These are phyloP conservation scores for Chimonanthus salicifolius DNA, from an alignment of 164 flowering plant genomes.

Conservation along the genomic window DNA sequence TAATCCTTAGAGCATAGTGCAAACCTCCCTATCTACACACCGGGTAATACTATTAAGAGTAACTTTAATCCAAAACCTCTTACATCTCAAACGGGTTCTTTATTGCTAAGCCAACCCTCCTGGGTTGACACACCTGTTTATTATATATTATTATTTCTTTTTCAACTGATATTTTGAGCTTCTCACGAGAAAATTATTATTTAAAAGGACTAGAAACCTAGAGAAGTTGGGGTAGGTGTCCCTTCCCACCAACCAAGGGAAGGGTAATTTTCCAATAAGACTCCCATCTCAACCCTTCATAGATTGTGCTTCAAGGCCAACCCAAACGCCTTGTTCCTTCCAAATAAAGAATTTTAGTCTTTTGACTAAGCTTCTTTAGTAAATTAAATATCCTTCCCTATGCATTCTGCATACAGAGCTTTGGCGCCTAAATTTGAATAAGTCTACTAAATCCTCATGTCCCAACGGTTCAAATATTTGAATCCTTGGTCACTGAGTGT, in stretches of 20 bases:
- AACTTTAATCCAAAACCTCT: no score
- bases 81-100: no score
- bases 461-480: slow-evolving; percentile 3
- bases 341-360: slow-evolving; percentile 5
- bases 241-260: neutral
- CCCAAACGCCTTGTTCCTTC: slow-evolving; percentile 7
- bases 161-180: neutral
- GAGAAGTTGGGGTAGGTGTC: slow-evolving; percentile 9
- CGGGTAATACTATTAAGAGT: no score
- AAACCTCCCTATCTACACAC: no score
- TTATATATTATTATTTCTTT: no score
- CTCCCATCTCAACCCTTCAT: neutral
- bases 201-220: neutral
- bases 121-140: no score
- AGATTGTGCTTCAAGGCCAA: slow-evolving; percentile 17
- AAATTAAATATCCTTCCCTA: neutral
- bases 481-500: neutral
- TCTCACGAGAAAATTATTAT: neutral
- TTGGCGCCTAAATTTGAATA: slow-evolving; percentile 5
- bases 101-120: no score
- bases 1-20: no score
- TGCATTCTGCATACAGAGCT: slow-evolving; percentile 2
- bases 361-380: neutral
- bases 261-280: slow-evolving; percentile 2
- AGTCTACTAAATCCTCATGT: slow-evolving; percentile 1